phyloP scores from a whole-genome alignment of 345 rosid genomes.

The Euphorbia tirucalli region DNA sequence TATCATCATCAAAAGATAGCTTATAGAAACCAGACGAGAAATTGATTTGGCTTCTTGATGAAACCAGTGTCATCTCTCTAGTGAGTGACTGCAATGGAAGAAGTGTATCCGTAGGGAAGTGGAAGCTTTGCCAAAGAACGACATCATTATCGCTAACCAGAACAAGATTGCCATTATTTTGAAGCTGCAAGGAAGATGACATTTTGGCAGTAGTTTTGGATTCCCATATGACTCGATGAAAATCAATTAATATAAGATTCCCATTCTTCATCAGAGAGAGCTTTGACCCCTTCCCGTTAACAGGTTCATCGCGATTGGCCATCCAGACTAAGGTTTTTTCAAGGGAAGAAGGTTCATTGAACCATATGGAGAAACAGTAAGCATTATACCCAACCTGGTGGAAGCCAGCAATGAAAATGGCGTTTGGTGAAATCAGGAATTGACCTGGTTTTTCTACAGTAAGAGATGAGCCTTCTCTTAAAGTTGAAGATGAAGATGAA shows the following conservation, averaged over 20 bases:
- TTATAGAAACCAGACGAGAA: slow-evolving; percentile 26
- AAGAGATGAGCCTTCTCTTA: not conserved
- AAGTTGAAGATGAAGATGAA: not conserved
- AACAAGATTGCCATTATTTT: slow-evolving; percentile 29
- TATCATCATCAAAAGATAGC: slow-evolving; percentile 25
- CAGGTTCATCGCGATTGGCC: slow-evolving; percentile 34
- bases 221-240: slow-evolving; percentile 23
- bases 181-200: slow-evolving; percentile 6
- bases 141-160: slow-evolving; percentile 3
- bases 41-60: slow-evolving; percentile 21
- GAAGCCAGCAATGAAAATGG: not conserved
- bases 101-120: slow-evolving; percentile 32
- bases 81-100: slow-evolving; percentile 28
- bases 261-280: slow-evolving; percentile 15
- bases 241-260: slow-evolving; percentile 24
- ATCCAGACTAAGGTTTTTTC: slow-evolving; percentile 33
- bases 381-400: slow-evolving; percentile 1
- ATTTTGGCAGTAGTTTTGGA: slow-evolving; percentile 7
- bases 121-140: slow-evolving; percentile 32
- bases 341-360: not conserved
- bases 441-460: not conserved
- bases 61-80: slow-evolving; percentile 18
- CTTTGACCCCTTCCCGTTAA: slow-evolving; percentile 28
- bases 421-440: not conserved
- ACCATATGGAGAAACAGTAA: slow-evolving; percentile 8